These are phyloP conservation scores for Lipomyces kockii DNA, from an alignment of 805 yeast genomes.

Conservation along the genomic window DNA sequence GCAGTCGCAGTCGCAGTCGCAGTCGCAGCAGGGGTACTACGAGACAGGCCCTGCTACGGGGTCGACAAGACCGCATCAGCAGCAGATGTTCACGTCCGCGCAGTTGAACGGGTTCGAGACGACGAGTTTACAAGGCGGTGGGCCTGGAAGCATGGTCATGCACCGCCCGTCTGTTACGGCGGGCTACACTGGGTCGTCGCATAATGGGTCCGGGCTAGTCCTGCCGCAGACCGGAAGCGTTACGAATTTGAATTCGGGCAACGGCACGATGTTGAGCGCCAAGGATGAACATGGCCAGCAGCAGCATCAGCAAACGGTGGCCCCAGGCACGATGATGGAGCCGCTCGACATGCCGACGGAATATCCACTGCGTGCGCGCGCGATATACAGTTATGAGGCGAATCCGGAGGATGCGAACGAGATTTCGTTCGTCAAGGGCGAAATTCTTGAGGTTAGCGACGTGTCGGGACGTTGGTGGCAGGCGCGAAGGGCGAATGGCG, in stretches of 20 bases:
- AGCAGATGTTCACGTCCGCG: slow-evolving; percentile 45
- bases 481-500: slow-evolving; percentile 86
- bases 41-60: not conserved
- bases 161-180: slow-evolving; percentile 10
- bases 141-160: not conserved
- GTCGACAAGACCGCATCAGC: slow-evolving; percentile 3
- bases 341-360: slow-evolving; percentile 46
- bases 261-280: slow-evolving; percentile 13
- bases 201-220: slow-evolving; percentile 18
- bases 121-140: slow-evolving; percentile 39
- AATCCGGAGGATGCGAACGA: slow-evolving; percentile 93
- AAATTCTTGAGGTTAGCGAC: slow-evolving; percentile 87
- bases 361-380: slow-evolving; percentile 84
- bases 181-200: slow-evolving; percentile 15
- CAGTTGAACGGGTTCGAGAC: slow-evolving; percentile 51
- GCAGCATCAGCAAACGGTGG: slow-evolving; percentile 7
- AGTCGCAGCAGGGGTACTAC: slow-evolving; percentile 8
- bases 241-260: slow-evolving; percentile 11
- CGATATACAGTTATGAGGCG: slow-evolving; percentile 84
- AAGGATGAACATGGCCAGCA: slow-evolving; percentile 6
- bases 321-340: slow-evolving; percentile 37
- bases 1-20: not conserved
- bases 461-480: slow-evolving; percentile 99
- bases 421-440: slow-evolving; percentile 87
- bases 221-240: slow-evolving; percentile 1